Conservation (phyloP, 345 rosid species). For the Gossypium bickii region DNA sequence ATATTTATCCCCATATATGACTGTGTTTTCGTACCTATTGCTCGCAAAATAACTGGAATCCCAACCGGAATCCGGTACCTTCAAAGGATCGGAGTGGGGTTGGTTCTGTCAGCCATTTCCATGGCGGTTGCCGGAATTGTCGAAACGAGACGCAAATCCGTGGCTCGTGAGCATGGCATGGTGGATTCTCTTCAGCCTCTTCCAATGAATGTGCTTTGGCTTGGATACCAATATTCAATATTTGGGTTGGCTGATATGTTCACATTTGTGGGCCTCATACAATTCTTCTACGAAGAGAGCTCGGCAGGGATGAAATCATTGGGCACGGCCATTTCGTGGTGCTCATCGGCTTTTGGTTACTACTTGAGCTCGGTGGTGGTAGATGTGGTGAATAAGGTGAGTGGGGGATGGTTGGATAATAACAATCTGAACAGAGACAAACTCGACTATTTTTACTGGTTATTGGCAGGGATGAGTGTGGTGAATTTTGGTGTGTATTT, state of each 20-base stretch:
- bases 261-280: slow-evolving; percentile 47
- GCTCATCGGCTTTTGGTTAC: slow-evolving; percentile 49
- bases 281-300: slow-evolving; percentile 60
- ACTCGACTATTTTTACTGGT: slow-evolving; percentile 35
- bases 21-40: slow-evolving; percentile 44
- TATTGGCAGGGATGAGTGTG: slow-evolving; percentile 21
- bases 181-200: slow-evolving; percentile 41
- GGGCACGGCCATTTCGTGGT: slow-evolving; percentile 51
- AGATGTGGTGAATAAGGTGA: slow-evolving; percentile 46
- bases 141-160: slow-evolving; percentile 42
- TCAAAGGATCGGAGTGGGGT: slow-evolving; percentile 48
- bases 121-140: slow-evolving; percentile 54
- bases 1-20: slow-evolving; percentile 50
- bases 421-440: slow-evolving; percentile 28
- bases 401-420: slow-evolving; percentile 40
- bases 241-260: slow-evolving; percentile 61
- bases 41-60: slow-evolving; percentile 44
- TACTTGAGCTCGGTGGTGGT: slow-evolving; percentile 51
- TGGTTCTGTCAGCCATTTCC: slow-evolving; percentile 45
- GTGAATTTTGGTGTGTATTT: slow-evolving; percentile 46
- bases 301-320: slow-evolving; percentile 57
- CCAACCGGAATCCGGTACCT: slow-evolving; percentile 52
- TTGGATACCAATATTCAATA: slow-evolving; percentile 41
- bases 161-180: slow-evolving; percentile 42
- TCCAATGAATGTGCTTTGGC: slow-evolving; percentile 60